Conservation (phyloP, 495 filamentous ascomycete species). For the Pseudotulostoma volvatum region DNA sequence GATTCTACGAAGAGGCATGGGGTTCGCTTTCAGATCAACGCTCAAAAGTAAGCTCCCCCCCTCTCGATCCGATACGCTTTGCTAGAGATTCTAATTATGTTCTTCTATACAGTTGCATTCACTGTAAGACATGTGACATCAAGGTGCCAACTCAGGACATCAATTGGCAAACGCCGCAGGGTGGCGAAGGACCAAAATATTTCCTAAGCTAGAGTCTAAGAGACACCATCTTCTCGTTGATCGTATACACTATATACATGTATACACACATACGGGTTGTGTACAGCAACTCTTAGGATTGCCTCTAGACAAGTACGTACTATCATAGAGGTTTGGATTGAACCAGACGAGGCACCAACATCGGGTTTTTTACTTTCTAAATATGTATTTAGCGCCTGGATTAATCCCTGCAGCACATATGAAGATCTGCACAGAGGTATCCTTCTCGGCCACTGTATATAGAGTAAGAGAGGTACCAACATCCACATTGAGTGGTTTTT, state of each 20-base stretch:
- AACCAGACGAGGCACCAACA: too few relatives aligned
- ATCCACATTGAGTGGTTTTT: too few relatives aligned
- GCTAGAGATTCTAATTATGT: constrained; percentile 12
- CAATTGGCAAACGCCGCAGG: constrained; percentile 90
- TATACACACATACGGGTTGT: too few relatives aligned
- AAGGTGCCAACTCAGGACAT: constrained; percentile 95
- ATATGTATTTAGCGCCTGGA: too few relatives aligned
- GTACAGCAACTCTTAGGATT: too few relatives aligned
- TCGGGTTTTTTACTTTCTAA: too few relatives aligned
- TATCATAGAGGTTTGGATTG: too few relatives aligned
- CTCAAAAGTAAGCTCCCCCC: constrained; percentile 58
- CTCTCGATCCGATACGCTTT: constrained; percentile 1
- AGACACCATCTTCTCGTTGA: neutral
- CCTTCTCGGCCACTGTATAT: too few relatives aligned
- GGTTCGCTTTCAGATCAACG: constrained; percentile 92
- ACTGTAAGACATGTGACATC: constrained; percentile 99
- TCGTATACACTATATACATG: neutral
- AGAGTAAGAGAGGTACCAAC: too few relatives aligned
- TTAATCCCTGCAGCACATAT: too few relatives aligned
- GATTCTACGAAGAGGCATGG: constrained; percentile 67
- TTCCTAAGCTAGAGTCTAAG: constrained; percentile 51
- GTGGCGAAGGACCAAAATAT: constrained; percentile 94
- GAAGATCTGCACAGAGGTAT: too few relatives aligned
- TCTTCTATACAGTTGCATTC: constrained; percentile 83
- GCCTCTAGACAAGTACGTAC: too few relatives aligned